phyloP scores from a whole-genome alignment of 2,329 filamentous ascomycete species.

The Aspergillus brunneoviolaceus region DNA sequence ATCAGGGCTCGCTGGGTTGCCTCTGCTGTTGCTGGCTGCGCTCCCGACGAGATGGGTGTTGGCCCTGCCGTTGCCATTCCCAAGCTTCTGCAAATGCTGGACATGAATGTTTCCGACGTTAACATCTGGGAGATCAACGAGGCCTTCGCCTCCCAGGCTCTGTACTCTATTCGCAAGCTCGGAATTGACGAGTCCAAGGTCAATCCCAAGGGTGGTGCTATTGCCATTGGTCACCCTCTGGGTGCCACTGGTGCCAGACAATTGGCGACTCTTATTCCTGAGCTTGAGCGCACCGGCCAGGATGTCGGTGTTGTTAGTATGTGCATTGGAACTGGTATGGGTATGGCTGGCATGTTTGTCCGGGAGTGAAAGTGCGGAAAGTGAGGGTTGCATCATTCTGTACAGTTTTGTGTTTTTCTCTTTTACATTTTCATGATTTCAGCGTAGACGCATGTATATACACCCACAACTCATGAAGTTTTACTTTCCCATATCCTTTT shows the following conservation, averaged over 20 bases:
- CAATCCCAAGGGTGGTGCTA: constrained; percentile 90
- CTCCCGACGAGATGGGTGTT: constrained; percentile 90
- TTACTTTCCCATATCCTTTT: neutral
- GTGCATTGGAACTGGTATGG: constrained; percentile 84
- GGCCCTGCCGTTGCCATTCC: constrained; percentile 86
- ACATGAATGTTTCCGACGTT: constrained; percentile 67
- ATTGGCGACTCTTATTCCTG: constrained; percentile 69
- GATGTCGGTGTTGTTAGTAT: constrained; percentile 86
- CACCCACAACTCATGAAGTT: neutral
- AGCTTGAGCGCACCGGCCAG: constrained; percentile 65
- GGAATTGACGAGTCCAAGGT: constrained; percentile 66
- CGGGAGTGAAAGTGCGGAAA: constrained; percentile 51
- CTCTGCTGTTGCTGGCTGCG: constrained; percentile 72
- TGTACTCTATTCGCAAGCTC: constrained; percentile 68
- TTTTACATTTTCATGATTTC: constrained; percentile 17
- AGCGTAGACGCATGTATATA: constrained; percentile 23
- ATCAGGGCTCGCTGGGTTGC: constrained; percentile 84
- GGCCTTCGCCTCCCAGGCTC: constrained; percentile 63
- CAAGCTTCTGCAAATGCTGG: constrained; percentile 69
- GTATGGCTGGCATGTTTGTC: constrained; percentile 68
- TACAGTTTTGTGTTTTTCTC: constrained; percentile 2
- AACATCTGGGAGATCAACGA: constrained; percentile 94
- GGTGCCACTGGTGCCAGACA: constrained; percentile 85
- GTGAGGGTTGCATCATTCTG: constrained; percentile 1
- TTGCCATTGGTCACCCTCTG: constrained; percentile 88